These are phyloP conservation scores for Volvox africanus DNA, from an alignment of 139 green algal species.

Conservation along the genomic window DNA sequence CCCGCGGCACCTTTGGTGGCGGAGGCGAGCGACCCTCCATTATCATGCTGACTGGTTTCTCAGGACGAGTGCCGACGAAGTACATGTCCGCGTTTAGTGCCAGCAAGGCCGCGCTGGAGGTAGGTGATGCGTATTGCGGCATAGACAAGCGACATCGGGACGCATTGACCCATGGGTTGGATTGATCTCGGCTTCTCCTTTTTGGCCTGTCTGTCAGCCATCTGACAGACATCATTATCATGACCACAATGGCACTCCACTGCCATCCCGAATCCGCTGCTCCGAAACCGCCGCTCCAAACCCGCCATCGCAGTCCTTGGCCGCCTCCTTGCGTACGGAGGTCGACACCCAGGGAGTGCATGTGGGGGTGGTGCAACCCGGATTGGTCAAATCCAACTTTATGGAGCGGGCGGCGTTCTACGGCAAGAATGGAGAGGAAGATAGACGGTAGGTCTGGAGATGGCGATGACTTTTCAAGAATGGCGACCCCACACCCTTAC, in stretches of 20 bases:
- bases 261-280: too few species aligned
- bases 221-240: too few species aligned
- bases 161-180: too few species aligned
- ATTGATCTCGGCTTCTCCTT: too few species aligned
- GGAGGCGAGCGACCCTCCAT: conserved; percentile 48
- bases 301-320: conserved; percentile 9
- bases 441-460: background rate
- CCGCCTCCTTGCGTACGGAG: conserved; percentile 49
- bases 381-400: conserved; percentile 63
- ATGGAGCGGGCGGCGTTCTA: conserved; percentile 57
- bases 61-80: conserved; percentile 60
- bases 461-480: too few species aligned
- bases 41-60: conserved; percentile 61
- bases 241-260: too few species aligned
- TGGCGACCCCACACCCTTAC: too few species aligned
- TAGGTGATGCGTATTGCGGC: background rate
- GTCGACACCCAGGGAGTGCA: conserved; percentile 56
- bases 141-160: too few species aligned
- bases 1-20: background rate
- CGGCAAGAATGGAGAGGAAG: conserved; percentile 28
- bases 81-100: conserved; percentile 64
- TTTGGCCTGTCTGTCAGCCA: too few species aligned
- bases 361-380: conserved; percentile 50
- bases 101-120: conserved; percentile 54
- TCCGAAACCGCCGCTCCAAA: too few species aligned